Evolutionary conservation across 495 filamentous ascomycete genomes (phyloP).

Genomic region (Hypomontagnella submonticulosa): DNA sequence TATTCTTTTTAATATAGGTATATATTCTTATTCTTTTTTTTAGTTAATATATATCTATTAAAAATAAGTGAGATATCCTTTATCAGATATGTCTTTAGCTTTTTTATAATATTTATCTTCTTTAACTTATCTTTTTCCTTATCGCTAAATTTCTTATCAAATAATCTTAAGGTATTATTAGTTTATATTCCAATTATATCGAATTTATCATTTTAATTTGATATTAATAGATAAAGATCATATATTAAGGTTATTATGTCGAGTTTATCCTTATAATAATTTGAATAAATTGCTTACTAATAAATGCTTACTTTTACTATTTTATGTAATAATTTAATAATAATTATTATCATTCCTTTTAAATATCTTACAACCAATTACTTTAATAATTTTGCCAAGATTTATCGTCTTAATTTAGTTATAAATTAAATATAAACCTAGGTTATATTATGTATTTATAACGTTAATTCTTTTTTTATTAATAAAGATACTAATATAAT

Average conservation of each 20-base stretch:
- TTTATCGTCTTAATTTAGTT: neutral
- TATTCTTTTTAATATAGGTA: neutral
- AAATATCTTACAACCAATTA: neutral
- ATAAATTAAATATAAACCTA: neutral
- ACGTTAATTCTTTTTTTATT: neutral
- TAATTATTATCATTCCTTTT: neutral
- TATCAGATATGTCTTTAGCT: neutral
- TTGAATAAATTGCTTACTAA: neutral
- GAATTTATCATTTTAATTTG: neutral
- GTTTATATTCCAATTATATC: neutral
- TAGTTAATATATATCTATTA: neutral
- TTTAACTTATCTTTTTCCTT: neutral
- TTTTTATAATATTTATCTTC: neutral
- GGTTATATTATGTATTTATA: neutral
- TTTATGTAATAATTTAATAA: neutral
- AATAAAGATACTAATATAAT: neutral
- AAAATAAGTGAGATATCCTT: neutral
- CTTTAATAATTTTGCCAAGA: neutral
- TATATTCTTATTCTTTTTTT: constrained; percentile 1
- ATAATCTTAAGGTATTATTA: neutral
- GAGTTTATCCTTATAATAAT: neutral
- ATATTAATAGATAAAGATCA: neutral
- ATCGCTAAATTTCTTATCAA: neutral
- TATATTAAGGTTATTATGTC: neutral
- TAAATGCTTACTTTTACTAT: neutral